These are phyloP conservation scores for Pestalotiopsis sp. DNA, from an alignment of 2,329 filamentous ascomycete species.

Conservation along the genomic window DNA sequence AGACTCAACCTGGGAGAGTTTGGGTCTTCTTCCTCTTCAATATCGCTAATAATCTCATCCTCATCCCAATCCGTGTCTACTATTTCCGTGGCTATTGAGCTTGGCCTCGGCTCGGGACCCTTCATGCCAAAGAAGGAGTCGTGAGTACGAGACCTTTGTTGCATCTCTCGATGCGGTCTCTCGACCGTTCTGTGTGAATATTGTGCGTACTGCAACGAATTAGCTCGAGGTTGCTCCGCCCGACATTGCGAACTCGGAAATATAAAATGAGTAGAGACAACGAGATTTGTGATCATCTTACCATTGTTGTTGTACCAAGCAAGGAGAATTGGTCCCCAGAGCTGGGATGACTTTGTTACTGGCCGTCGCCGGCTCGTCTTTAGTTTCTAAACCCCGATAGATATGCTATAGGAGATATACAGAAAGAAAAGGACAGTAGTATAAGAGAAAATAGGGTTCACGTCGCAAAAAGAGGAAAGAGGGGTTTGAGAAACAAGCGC, in stretches of 20 bases:
- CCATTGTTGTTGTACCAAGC: conserved; percentile 17
- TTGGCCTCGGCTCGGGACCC: conserved; percentile 58
- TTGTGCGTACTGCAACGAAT: conserved; percentile 27
- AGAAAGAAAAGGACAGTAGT: conserved; percentile 28
- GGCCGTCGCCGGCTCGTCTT: conserved; percentile 34
- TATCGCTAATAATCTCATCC: conserved; percentile 59
- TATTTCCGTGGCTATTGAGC: conserved; percentile 75
- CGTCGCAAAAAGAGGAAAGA: conserved; percentile 34
- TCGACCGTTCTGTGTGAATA: conserved; percentile 26
- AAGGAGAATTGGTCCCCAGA: conserved; percentile 15
- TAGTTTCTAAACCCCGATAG: conserved; percentile 27
- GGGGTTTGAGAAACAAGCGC: conserved; percentile 25
- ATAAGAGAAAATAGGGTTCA: conserved; percentile 28
- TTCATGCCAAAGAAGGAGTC: conserved; percentile 66
- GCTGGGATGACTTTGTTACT: conserved; percentile 21
- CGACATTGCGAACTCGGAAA: neutral
- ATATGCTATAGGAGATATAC: conserved; percentile 29
- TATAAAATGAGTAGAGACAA: no score
- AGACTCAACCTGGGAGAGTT: conserved; percentile 69
- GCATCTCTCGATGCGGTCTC: conserved; percentile 51
- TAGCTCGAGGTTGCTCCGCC: neutral
- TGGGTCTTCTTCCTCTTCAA: conserved; percentile 55
- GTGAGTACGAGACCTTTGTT: conserved; percentile 50
- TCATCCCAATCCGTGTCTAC: conserved; percentile 78
- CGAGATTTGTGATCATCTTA: neutral